Conservation (phyloP, 2,329 filamentous ascomycete genomes). For the Raffaelea arxii region DNA sequence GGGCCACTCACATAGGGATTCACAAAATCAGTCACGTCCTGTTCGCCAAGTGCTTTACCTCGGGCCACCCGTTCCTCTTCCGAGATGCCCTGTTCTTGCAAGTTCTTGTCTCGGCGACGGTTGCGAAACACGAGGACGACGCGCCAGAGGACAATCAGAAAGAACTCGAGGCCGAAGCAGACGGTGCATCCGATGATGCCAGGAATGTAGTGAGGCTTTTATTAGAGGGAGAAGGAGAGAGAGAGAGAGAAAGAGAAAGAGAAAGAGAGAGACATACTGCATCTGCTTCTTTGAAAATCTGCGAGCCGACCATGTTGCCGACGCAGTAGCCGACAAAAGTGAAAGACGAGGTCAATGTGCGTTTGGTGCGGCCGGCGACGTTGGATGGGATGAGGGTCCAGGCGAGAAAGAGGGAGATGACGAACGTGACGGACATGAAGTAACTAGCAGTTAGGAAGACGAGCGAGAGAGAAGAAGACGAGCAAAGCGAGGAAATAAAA, state of each 20-base stretch:
- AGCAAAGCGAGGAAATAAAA: background rate
- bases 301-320: constrained; percentile 35
- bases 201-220: constrained; percentile 29
- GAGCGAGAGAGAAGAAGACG: background rate
- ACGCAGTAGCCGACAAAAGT: constrained; percentile 37
- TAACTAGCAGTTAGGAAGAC: constrained; percentile 10
- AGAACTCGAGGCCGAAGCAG: constrained; percentile 26
- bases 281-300: constrained; percentile 33
- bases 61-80: constrained; percentile 22
- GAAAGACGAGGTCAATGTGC: constrained; percentile 32
- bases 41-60: constrained; percentile 24
- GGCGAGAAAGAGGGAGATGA: constrained; percentile 22
- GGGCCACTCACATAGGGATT: constrained; percentile 22
- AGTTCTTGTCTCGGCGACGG: constrained; percentile 19
- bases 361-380: constrained; percentile 35
- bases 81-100: constrained; percentile 20
- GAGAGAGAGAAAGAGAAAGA: background rate
- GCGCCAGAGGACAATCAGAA: constrained; percentile 29
- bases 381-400: constrained; percentile 32
- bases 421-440: constrained; percentile 24
- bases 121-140: constrained; percentile 30
- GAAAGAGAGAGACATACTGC: constrained; percentile 18
- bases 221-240: background rate
- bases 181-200: constrained; percentile 29
- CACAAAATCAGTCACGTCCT: constrained; percentile 26